A percentile compares a stretch with the other conserved stretches of the same genome.
These are phyloP conservation scores for Gentiana macrophylla DNA, from an alignment of 257 asterid species.

Conservation along the genomic window DNA sequence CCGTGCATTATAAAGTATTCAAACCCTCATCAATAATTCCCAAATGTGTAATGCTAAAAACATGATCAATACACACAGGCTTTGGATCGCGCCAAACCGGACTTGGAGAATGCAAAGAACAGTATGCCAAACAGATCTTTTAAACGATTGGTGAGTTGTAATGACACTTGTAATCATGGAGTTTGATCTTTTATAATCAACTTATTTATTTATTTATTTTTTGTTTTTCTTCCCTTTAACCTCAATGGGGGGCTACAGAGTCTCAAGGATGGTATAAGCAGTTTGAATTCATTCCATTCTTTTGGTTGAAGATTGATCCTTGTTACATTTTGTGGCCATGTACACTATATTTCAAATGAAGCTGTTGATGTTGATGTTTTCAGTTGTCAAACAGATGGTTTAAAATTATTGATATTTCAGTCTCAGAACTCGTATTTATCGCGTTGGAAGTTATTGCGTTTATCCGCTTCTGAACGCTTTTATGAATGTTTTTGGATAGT, in stretches of 20 bases:
- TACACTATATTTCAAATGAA: too few species aligned
- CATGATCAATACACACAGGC: constrained; percentile 25
- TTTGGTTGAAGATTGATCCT: neutral
- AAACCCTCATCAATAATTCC: too few species aligned
- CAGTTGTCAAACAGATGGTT: too few species aligned
- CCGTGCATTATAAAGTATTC: too few species aligned
- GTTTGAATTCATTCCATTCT: constrained; percentile 8
- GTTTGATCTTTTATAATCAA: neutral
- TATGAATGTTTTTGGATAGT: too few species aligned
- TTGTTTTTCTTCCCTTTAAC: neutral
- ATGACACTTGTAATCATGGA: neutral
- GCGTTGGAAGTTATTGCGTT: too few species aligned
- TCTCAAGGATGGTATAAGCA: constrained; percentile 18
- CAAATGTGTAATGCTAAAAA: too few species aligned
- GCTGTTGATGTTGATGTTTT: too few species aligned
- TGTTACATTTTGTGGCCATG: neutral
- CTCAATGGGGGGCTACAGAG: constrained; percentile 5
- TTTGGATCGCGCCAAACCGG: constrained; percentile 81
- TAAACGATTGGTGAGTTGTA: constrained; percentile 47
- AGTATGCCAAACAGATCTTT: constrained; percentile 40
- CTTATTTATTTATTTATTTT: neutral
- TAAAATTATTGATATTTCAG: too few species aligned
- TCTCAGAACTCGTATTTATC: too few species aligned
- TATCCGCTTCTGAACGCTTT: too few species aligned
- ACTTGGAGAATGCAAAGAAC: constrained; percentile 38